A percentile compares a stretch with the other conserved stretches of the same genome.
These are phyloP conservation scores for Penicillium pulvis DNA, from an alignment of 495 filamentous ascomycete species.

Conservation along the genomic window DNA sequence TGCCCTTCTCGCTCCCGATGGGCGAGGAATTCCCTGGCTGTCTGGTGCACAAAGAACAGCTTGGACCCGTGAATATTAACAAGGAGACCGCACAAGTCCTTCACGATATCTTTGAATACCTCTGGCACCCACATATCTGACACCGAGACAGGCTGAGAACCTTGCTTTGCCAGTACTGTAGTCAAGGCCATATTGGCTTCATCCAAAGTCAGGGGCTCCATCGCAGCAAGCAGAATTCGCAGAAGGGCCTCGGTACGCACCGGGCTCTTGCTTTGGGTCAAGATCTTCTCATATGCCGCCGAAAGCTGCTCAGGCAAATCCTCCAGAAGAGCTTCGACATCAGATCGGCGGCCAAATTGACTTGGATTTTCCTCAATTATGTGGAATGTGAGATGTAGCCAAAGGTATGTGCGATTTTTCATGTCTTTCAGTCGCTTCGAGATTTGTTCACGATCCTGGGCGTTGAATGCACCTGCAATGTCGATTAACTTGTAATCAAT, in stretches of 20 bases:
- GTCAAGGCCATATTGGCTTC: background rate
- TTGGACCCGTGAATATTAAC: background rate
- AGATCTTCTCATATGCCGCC: constrained; percentile 37
- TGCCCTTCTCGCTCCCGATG: background rate
- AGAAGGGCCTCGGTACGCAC: constrained; percentile 24
- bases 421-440: constrained; percentile 33
- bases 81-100: background rate
- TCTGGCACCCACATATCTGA: background rate
- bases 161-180: background rate
- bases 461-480: background rate
- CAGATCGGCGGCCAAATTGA: constrained; percentile 7
- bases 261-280: constrained; percentile 13
- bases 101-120: background rate
- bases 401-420: constrained; percentile 9
- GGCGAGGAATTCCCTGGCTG: background rate
- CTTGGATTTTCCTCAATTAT: constrained; percentile 26
- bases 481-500: constrained; percentile 32
- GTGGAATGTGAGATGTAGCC: constrained; percentile 37
- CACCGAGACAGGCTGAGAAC: background rate
- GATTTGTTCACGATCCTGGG: constrained; percentile 14
- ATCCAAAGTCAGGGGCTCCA: background rate
- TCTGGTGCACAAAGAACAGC: background rate
- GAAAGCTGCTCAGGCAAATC: constrained; percentile 29
- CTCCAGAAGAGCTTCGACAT: constrained; percentile 24
- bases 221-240: constrained; percentile 24